These are phyloP conservation scores for Iberis pinnata DNA, from an alignment of 345 rosid genomes.

Conservation along the genomic window DNA sequence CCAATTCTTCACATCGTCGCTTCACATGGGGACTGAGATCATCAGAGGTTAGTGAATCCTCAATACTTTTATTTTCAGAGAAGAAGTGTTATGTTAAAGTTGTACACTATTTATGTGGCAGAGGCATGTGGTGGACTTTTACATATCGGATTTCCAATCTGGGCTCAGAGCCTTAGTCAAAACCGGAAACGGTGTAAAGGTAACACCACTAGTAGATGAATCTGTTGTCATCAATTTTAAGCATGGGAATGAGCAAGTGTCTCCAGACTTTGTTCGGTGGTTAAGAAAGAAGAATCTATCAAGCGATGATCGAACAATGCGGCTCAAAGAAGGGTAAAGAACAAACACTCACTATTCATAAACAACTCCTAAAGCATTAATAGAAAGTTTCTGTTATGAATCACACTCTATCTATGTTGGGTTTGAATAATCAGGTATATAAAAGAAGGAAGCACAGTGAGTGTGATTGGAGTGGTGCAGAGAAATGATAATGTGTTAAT, in stretches of 20 bases:
- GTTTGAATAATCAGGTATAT: constrained; percentile 47
- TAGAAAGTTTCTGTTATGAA: neutral
- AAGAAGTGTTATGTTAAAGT: too few species aligned
- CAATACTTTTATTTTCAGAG: too few species aligned
- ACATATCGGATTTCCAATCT: constrained; percentile 88
- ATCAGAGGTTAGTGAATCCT: neutral
- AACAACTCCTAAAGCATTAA: neutral
- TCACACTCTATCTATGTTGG: constrained; percentile 6
- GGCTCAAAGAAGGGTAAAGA: constrained; percentile 89
- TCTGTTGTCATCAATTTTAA: constrained; percentile 57
- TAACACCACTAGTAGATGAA: constrained; percentile 79
- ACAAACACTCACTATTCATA: constrained; percentile 5
- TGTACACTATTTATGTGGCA: constrained; percentile 31
- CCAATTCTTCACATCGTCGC: constrained; percentile 63
- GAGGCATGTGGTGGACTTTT: constrained; percentile 82
- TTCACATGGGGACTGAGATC: constrained; percentile 92
- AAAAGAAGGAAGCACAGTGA: constrained; percentile 98
- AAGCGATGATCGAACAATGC: constrained; percentile 69
- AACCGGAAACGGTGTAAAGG: constrained; percentile 89
- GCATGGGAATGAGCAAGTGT: constrained; percentile 49
- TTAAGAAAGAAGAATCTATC: constrained; percentile 62
- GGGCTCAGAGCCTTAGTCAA: constrained; percentile 85
- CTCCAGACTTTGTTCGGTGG: constrained; percentile 76
- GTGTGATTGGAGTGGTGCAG: constrained; percentile 93
- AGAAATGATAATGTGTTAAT: constrained; percentile 95